phyloP scores from a whole-genome alignment of 345 rosid species.

The Ricinus communis region DNA sequence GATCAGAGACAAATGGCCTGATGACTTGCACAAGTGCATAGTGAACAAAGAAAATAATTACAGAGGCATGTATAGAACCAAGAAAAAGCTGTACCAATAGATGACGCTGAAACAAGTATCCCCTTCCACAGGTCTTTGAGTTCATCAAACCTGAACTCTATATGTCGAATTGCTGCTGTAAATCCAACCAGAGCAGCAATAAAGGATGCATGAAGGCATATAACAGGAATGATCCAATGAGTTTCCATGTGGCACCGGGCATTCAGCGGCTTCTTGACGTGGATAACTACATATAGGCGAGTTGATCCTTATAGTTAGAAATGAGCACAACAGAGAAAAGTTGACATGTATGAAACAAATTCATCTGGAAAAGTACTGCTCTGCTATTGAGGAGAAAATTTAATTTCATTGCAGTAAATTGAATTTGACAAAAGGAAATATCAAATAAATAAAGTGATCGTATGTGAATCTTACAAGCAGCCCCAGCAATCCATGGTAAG shows the following conservation, averaged over 20 bases:
- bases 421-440: slow-evolving; percentile 1
- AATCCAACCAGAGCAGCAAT: slow-evolving; percentile 59
- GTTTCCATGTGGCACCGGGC: slow-evolving; percentile 54
- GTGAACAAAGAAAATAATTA: not conserved
- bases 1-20: not conserved
- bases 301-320: slow-evolving; percentile 31
- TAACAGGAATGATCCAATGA: slow-evolving; percentile 54
- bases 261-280: slow-evolving; percentile 60
- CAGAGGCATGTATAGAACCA: slow-evolving; percentile 3
- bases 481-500: slow-evolving; percentile 72
- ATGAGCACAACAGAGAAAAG: slow-evolving; percentile 4
- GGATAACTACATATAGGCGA: slow-evolving; percentile 48
- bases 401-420: slow-evolving; percentile 11
- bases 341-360: not conserved
- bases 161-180: slow-evolving; percentile 61
- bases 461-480: slow-evolving; percentile 54
- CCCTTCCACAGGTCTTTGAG: slow-evolving; percentile 87
- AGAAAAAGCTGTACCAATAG: slow-evolving; percentile 49
- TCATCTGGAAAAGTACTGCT: slow-evolving; percentile 1
- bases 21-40: too few relatives aligned
- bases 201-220: slow-evolving; percentile 56
- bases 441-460: slow-evolving; percentile 14
- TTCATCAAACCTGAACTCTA: slow-evolving; percentile 85
- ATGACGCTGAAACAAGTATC: slow-evolving; percentile 60
- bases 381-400: not conserved